Evolutionary conservation across 192 early-diverging fungal species (phyloP), one percentile per base, ranked within the genome.

Genomic region (Backusella luteola): DNA sequence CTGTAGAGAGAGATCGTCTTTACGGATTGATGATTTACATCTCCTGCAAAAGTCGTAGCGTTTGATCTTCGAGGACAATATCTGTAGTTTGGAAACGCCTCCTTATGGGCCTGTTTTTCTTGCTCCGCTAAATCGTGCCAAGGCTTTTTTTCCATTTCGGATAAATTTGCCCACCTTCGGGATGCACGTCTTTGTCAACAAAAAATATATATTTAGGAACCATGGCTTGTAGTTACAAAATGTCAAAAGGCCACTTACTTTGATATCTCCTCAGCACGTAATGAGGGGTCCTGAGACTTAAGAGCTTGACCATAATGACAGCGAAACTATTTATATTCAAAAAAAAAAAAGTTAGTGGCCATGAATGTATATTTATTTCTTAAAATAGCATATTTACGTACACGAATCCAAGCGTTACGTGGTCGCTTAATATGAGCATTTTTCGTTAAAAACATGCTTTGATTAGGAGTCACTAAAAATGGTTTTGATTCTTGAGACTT

Each of bases 351-450:
- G n/a, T 76, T 41, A 53, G 34, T 11, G 23, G 7, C 8, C 6
- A 42, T 41, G 23, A 6, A 4, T 71, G 23, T n/a, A 71, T 42
- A 46, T 1, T 23, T n/a, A 29, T 39, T 71, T 46, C 69, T 71
- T 49, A 49, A 66, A 34, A 68, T 34, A 35, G 11, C 12, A 68
- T 68, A 34, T 59, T 41, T 34, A 46, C 76, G 70, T 74, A 79
- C 77, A 42, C 74, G 77, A 70, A 79, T 79, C 77, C 77, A 79
- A 1, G 77, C 77, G 74, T 79, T 79, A 7, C 73, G 66, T 9
- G 77, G 77, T 66, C 77, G 72, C 36, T 79, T 79, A 52, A 79
- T 74, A 39, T 79, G 77, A 36, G 77, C 72, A 63, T 79, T 79
- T 56, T 79, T 79, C 23, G 63, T 76, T 26, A 76, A n/a, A 63